Conservation (phyloP, 805 yeast genomes). For the Wickerhamomyces strasburgensis region DNA sequence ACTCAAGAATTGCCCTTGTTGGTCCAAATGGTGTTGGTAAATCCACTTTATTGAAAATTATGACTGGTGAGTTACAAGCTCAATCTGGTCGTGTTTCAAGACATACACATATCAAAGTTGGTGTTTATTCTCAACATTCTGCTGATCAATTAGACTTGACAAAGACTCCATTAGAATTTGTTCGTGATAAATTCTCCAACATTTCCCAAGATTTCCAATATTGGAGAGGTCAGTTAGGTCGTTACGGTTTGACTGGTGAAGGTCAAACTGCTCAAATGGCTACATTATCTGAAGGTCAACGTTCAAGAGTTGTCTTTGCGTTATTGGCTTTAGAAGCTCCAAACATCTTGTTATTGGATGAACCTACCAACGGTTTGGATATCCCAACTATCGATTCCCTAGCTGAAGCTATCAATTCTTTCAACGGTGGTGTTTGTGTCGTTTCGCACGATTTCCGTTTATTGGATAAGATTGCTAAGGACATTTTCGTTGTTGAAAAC, state of each 20-base stretch:
- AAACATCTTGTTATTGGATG: conserved; percentile 91
- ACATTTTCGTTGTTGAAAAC: conserved; percentile 93
- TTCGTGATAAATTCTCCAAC: conserved; percentile 85
- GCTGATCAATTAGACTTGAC: conserved; percentile 96
- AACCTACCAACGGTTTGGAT: conserved; percentile 99
- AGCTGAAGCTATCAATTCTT: conserved; percentile 91
- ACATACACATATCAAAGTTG: conserved; percentile 96
- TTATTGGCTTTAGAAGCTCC: conserved; percentile 92
- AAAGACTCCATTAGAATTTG: conserved; percentile 93
- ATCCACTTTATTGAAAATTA: conserved; percentile 89
- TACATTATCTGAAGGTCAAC: conserved; percentile 97
- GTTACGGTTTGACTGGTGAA: conserved; percentile 98
- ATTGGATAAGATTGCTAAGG: conserved; percentile 95
- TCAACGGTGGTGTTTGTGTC: conserved; percentile 97
- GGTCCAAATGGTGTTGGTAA: conserved; percentile 99
- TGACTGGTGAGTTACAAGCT: conserved; percentile 91
- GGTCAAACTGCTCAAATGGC: conserved; percentile 99
- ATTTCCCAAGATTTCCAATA: conserved; percentile 98
- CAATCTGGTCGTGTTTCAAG: conserved; percentile 94
- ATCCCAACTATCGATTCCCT: conserved; percentile 96
- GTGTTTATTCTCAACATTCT: conserved; percentile 98
- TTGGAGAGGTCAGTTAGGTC: conserved; percentile 97
- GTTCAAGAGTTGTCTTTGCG: conserved; percentile 98
- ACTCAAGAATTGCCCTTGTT: conserved; percentile 93
- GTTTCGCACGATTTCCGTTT: conserved; percentile 99